Conservation (phyloP, 1,284 basidiomycete genomes). For the Leccinum fallax region DNA sequence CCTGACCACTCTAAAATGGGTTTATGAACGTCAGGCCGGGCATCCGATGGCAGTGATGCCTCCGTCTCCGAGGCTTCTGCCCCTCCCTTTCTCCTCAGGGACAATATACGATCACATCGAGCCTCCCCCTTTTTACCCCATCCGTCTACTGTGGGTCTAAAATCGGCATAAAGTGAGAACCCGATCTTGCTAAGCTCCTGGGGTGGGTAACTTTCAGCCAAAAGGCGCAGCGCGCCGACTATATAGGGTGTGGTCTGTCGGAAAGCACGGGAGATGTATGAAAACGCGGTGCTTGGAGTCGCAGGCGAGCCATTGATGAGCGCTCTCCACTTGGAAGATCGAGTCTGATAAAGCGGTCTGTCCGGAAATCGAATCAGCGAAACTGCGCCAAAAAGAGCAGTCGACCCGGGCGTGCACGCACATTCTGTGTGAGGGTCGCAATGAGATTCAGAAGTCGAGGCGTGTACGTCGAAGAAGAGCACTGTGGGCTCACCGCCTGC, state of each 20-base stretch:
- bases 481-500: constrained; percentile 63
- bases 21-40: background rate
- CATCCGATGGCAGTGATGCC: background rate
- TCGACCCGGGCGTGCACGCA: constrained; percentile 35
- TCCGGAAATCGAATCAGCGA: constrained; percentile 4
- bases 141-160: constrained; percentile 68
- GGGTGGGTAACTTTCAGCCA: constrained; percentile 69
- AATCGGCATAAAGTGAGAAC: constrained; percentile 75
- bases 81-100: constrained; percentile 44
- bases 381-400: background rate
- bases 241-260: constrained; percentile 75
- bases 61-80: background rate
- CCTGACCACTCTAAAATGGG: constrained; percentile 1
- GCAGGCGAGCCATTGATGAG: constrained; percentile 75
- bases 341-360: constrained; percentile 82
- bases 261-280: constrained; percentile 82
- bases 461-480: background rate
- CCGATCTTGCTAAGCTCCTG: constrained; percentile 71
- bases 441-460: background rate
- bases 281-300: constrained; percentile 72
- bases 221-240: constrained; percentile 78
- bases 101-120: constrained; percentile 61
- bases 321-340: constrained; percentile 76
- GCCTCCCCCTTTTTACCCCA: constrained; percentile 79
- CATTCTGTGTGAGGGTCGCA: constrained; percentile 49